Percentiles rank a stretch among this genome's conserved stretches.
phyloP scores from a whole-genome alignment of 2,329 filamentous ascomycete genomes.

The Fusarium humuli region DNA sequence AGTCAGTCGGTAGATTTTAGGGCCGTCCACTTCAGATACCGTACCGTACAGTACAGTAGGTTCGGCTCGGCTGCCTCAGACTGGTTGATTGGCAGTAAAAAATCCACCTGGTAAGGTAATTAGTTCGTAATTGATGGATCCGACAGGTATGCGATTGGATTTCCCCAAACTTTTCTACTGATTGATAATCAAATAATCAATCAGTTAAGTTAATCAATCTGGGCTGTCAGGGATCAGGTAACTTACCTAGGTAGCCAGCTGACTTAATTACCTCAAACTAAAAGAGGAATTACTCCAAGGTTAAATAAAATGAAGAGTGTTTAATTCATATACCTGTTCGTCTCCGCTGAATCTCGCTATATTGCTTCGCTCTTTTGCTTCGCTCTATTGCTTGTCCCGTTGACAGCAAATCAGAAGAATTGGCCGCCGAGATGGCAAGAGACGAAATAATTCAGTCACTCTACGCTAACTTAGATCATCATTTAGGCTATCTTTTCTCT shows the following conservation, averaged over 20 bases:
- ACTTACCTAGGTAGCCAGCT: background rate
- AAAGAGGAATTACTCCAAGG: background rate
- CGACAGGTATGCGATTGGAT: conserved; percentile 5
- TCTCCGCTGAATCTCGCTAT: conserved; percentile 20
- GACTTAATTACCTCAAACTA: conserved; percentile 1
- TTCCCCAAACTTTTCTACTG: conserved; percentile 12
- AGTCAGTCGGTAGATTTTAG: conserved; percentile 32
- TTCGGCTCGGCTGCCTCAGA: conserved; percentile 21
- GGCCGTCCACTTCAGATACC: conserved; percentile 29
- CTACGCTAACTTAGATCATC: background rate
- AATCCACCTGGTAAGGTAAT: conserved; percentile 25
- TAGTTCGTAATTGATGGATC: conserved; percentile 16
- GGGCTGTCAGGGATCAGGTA: background rate
- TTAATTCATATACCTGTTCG: conserved; percentile 11
- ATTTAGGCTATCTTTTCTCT: background rate
- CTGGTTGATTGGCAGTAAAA: background rate
- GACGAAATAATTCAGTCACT: background rate
- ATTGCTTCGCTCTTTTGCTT: conserved; percentile 32
- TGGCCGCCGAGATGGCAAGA: background rate
- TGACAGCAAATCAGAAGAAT: background rate
- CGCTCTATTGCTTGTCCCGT: background rate
- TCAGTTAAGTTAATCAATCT: conserved; percentile 11
- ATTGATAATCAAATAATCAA: conserved; percentile 36
- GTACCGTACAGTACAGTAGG: conserved; percentile 3
- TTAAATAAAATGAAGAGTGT: background rate